phyloP scores from a whole-genome alignment of 371 early-diverging fungal species.

The Actinomucor elegans region DNA sequence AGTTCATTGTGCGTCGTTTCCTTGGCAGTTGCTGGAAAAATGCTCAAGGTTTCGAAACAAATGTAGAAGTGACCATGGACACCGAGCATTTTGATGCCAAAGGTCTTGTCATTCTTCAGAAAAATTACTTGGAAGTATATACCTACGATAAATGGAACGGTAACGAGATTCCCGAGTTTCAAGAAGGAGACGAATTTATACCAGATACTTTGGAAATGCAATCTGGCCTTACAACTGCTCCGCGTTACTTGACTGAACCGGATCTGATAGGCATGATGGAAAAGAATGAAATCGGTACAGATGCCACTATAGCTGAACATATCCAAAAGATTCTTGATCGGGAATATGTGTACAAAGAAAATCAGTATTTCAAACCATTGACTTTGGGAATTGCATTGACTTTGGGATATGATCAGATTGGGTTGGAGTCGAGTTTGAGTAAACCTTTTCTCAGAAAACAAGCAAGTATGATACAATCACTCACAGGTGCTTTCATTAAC shows the following conservation, averaged over 20 bases:
- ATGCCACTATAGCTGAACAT: slow-evolving; percentile 99
- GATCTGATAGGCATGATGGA: slow-evolving; percentile 98
- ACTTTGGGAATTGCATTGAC: slow-evolving; percentile 93
- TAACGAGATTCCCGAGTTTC: slow-evolving; percentile 74
- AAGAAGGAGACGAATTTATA: slow-evolving; percentile 67
- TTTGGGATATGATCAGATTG: slow-evolving; percentile 89
- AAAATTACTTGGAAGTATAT: slow-evolving; percentile 96
- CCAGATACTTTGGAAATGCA: slow-evolving; percentile 69
- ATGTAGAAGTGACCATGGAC: slow-evolving; percentile 66
- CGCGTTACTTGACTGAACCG: slow-evolving; percentile 86
- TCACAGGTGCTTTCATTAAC: no score
- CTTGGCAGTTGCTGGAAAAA: slow-evolving; percentile 94
- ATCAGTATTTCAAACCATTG: slow-evolving; percentile 77
- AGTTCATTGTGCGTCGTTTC: slow-evolving; percentile 92
- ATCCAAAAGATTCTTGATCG: slow-evolving; percentile 96
- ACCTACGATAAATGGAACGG: slow-evolving; percentile 93
- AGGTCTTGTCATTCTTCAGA: slow-evolving; percentile 77
- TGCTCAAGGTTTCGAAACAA: slow-evolving; percentile 91
- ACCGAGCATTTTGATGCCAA: slow-evolving; percentile 73
- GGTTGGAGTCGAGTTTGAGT: slow-evolving; percentile 77
- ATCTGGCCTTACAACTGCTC: slow-evolving; percentile 78
- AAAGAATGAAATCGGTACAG: slow-evolving; percentile 98
- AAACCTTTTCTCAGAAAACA: slow-evolving; percentile 84
- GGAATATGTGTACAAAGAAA: slow-evolving; percentile 82
- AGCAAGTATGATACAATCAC: slow-evolving; percentile 46